phyloP scores from a whole-genome alignment of 768 basidiomycete species.

The Chalciporus sphaerocephalus region DNA sequence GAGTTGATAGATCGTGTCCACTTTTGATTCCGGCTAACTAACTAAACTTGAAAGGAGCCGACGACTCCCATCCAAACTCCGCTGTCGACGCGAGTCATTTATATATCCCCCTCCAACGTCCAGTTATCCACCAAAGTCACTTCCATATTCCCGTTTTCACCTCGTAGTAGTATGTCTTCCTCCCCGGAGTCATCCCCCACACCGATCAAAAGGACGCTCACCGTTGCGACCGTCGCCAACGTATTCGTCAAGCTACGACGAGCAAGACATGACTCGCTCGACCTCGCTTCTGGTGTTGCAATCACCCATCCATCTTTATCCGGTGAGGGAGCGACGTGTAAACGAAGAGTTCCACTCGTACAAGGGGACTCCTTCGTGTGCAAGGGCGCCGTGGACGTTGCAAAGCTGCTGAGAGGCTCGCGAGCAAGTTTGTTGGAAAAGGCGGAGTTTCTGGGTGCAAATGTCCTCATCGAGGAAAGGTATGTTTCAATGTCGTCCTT shows the following conservation, averaged over 20 bases:
- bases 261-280: conserved; percentile 30
- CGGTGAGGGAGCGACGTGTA: conserved; percentile 25
- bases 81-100: too few species aligned
- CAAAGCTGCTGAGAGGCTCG: conserved; percentile 52
- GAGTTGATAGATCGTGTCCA: too few species aligned
- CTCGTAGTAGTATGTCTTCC: conserved; percentile 12
- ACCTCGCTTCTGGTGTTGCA: conserved; percentile 36
- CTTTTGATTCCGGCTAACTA: too few species aligned
- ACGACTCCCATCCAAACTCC: too few species aligned
- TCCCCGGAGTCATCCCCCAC: conserved; percentile 22
- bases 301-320: conserved; percentile 34
- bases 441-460: conserved; percentile 48
- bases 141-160: neutral
- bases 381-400: conserved; percentile 56
- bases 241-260: conserved; percentile 53
- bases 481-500: conserved; percentile 35
- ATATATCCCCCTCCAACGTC: too few species aligned
- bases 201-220: conserved; percentile 20
- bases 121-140: conserved; percentile 19
- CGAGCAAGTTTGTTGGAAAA: conserved; percentile 48
- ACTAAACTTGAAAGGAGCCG: too few species aligned
- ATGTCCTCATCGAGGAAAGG: conserved; percentile 67
- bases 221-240: conserved; percentile 42
- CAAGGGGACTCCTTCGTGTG: conserved; percentile 51
- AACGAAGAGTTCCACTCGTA: conserved; percentile 30